Evolutionary conservation across 345 rosid genomes (phyloP).

Genomic region (Citrus reticulata): DNA sequence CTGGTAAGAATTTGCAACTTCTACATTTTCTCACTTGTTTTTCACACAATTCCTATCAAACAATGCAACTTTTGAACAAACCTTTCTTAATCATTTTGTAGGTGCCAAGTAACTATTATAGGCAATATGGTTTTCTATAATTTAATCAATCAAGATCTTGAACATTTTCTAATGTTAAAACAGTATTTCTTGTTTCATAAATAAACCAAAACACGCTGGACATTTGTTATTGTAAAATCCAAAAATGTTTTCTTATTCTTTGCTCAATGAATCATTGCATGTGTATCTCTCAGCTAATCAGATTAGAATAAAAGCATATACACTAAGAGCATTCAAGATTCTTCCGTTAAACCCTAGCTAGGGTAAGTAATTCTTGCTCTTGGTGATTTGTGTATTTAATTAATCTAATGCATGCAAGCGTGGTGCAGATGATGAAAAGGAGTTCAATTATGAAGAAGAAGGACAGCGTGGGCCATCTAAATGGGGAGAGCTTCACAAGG

Average conservation of each 20-base stretch:
- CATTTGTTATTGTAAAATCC: neutral
- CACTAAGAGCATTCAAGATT: neutral
- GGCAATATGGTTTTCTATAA: neutral
- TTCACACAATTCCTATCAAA: neutral
- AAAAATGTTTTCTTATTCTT: too few relatives aligned
- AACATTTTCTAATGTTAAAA: too few relatives aligned
- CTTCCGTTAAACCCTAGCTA: neutral
- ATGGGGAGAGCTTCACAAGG: conserved; percentile 68
- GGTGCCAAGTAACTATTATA: neutral
- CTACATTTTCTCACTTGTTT: neutral
- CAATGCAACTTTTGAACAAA: neutral
- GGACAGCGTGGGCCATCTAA: conserved; percentile 45
- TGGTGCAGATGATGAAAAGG: conserved; percentile 59
- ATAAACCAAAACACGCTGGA: neutral
- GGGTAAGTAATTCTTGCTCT: neutral
- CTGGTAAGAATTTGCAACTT: conserved; percentile 25
- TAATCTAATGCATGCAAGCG: neutral
- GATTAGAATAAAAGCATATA: neutral
- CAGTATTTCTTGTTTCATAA: neutral
- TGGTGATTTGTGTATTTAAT: neutral
- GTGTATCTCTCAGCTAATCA: neutral
- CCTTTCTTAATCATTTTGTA: neutral
- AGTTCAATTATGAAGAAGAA: conserved; percentile 42
- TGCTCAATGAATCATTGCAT: too few relatives aligned
- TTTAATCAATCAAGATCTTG: too few relatives aligned